Evolutionary conservation across 73 alveolate species (phyloP).

Genomic region (Tetrahymena malaccensis): DNA sequence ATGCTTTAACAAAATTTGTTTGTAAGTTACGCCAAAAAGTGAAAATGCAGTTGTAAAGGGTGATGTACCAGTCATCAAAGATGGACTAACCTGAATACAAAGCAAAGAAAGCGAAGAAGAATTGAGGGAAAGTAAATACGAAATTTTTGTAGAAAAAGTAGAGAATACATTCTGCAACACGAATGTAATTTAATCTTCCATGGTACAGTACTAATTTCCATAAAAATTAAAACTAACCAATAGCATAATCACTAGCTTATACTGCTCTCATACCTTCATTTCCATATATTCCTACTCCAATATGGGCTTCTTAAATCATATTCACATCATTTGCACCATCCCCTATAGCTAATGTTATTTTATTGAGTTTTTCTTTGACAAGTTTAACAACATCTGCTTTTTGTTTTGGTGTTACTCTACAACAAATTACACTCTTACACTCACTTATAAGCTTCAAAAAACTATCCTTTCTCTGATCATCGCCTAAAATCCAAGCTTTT

Average conservation of each 20-base stretch:
- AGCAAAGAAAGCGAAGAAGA: conserved; percentile 77
- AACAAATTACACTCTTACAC: conserved; percentile 72
- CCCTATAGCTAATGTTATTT: conserved; percentile 89
- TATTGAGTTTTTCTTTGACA: conserved; percentile 58
- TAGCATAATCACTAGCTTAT: conserved; percentile 83
- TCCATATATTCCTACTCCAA: conserved; percentile 96
- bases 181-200: conserved; percentile 91
- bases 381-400: conserved; percentile 90
- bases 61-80: conserved; percentile 92
- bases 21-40: conserved; percentile 45
- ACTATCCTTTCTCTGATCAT: conserved; percentile 1
- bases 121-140: conserved; percentile 75
- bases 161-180: conserved; percentile 87
- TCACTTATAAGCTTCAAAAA: not conserved
- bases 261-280: conserved; percentile 98
- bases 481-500: conserved; percentile 17
- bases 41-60: conserved; percentile 88
- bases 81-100: conserved; percentile 89
- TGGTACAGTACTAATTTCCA: conserved; percentile 82
- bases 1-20: too few relatives aligned
- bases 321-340: conserved; percentile 99
- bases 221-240: conserved; percentile 78
- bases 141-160: conserved; percentile 94
- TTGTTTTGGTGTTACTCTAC: conserved; percentile 87
- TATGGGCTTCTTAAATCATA: conserved; percentile 73